Base-by-base conservation (phyloP, 1,284 basidiomycete species). In the Fomitopsis pinicola region DNA sequence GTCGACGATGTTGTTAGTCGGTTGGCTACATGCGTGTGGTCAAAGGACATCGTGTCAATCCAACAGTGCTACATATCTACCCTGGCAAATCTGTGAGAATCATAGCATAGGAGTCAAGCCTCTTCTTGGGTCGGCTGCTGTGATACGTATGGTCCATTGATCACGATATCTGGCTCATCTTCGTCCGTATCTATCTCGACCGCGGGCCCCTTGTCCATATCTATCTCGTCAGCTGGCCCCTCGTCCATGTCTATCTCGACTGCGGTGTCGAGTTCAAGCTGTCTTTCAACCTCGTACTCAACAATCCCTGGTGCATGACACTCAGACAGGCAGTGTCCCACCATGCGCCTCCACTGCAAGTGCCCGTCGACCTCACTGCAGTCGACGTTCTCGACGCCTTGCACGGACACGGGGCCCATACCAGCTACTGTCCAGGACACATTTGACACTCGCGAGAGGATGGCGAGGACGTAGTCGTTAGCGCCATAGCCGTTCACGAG, bases 401-500 rank as follows among this genome's bases (percentile, higher is more conserved):
- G 81, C 0, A 89, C 84, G 22, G 79, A 78, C 5, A 92, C 84
- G 3, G 83, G 78, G 60, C 84, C 73, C 38, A 92, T 73, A 3
- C 91, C 90, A 5, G 90, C 89, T 8, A 92, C 86, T 9, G 81
- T 82, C 80, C 88, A 89, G 26, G 81, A 85, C 44, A 80, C 83
- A 42, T 81, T 78, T 1, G 88, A 86, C 15, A 84, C 82, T 42
- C 90, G 81, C 62, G 86, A 87, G 6, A 92, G 81, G 60, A 91
- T 84, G 0, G 88, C 89, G 46, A 94, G 79, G 57, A 92, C 81
- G 77, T 91, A 92, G 69, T 92, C 90, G 63, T 86, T 80, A 62
- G 76, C 79, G 14, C 86, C 83, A 70, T 87, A 91, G 2, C 83
- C 87, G 69, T 94, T 93, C 42, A 92, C 86, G 48, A 92, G 77